Evolutionary conservation across 176 grass and related monocot species (phyloP).

Genomic region (Ensete ventricosum): DNA sequence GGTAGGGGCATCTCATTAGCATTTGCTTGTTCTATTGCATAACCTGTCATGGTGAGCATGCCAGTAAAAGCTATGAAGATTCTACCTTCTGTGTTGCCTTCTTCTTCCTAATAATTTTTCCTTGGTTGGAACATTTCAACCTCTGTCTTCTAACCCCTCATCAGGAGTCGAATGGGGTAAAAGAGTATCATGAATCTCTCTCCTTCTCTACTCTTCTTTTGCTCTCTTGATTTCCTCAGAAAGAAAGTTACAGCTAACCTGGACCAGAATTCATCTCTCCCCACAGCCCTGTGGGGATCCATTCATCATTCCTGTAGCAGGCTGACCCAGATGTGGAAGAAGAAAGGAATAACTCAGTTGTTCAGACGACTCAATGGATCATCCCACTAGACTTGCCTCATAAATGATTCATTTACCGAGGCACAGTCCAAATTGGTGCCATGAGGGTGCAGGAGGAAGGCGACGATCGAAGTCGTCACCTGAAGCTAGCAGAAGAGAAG

Average conservation of each 20-base stretch:
- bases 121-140: not conserved
- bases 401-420: not conserved
- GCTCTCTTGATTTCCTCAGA: not conserved
- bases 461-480: not conserved
- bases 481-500: not conserved
- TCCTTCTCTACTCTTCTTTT: slow-evolving; percentile 32
- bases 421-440: not conserved
- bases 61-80: not conserved
- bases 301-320: too few relatives aligned
- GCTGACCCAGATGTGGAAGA: too few relatives aligned
- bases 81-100: not conserved
- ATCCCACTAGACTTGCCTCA: too few relatives aligned
- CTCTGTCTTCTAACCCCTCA: not conserved
- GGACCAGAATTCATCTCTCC: too few relatives aligned
- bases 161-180: slow-evolving; percentile 11
- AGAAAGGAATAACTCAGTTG: too few relatives aligned
- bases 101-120: not conserved
- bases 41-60: not conserved
- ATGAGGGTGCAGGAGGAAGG: slow-evolving; percentile 17
- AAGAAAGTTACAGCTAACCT: not conserved
- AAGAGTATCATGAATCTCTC: slow-evolving; percentile 38
- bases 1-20: not conserved
- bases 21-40: not conserved
- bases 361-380: too few relatives aligned
- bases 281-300: too few relatives aligned